Evolutionary conservation across 495 filamentous ascomycete species (phyloP), one percentile per base, ranked within the genome.

Genomic region (Bacidia rubella): DNA sequence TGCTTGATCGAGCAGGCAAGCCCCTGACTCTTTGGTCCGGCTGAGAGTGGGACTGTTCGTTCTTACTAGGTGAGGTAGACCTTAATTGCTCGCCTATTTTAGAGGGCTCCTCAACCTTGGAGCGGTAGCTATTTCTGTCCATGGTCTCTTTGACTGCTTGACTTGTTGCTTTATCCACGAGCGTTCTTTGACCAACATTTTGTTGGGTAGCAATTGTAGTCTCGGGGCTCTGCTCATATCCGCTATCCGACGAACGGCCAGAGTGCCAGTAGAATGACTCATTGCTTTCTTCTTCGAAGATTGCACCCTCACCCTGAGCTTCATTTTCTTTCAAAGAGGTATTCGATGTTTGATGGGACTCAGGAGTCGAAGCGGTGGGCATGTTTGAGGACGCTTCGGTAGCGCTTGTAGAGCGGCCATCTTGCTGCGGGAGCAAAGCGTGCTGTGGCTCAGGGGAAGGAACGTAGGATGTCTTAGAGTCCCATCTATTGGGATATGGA

Each of bases 201-300:
- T 41, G 40, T 10, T 52, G 56, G 12, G 40, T 58, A 9, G 53
- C 48, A 35, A 42, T 47, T 1, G 55, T 49, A 27, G 56, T 46
- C 20, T 38, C 53, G 26, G 53, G 47, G 21, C 38, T 52, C 12
- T 48, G 54, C 17, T 57, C 57, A 23, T 49, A 45, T 15, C 55
- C 60, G 3, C 47, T 25, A 15, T 60, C 54, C 20, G 53, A 55
- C 5, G 60, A 59, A 38, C 54, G 60, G 39, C 54, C 54, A 24
- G 60, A 62, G 23, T 59, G 54, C 60, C 56, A 59, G 27, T 62
- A 59, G 45, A 62, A 62, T 1, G 57, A 57, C 39, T 62, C 60
- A 32, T 57, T 54, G 27, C 51, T 51, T 45, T 57, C 53, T 39
- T 50, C 54, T 27, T 54, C 54, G 24, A 40, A 12, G 44, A 32